Base-by-base conservation (phyloP, 208 protist species). In the Acanthamoeba royreba region DNA sequence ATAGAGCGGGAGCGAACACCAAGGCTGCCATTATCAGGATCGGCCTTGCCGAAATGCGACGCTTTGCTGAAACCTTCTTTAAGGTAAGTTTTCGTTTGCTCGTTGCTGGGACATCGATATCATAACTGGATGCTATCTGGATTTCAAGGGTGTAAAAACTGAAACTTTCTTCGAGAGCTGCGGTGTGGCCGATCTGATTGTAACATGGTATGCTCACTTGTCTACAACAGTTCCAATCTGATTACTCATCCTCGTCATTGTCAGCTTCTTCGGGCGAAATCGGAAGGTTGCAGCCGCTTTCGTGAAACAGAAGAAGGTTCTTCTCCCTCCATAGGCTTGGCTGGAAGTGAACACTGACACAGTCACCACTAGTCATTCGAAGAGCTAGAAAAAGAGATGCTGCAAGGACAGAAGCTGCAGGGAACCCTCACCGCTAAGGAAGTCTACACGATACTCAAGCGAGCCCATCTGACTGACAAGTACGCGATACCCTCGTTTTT, bases 1-100 rank as follows among this genome's bases (percentile, higher is more conserved):
- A 28, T 38, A 77, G 63, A 28, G 63, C 63, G 33, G 69, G 69
- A 9, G 61, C 69, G 63, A 97, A 97, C 93, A 95, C 94, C 28
- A 97, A 97, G 93, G 96, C 96, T 2, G 96, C 96, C 55, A 95
- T 97, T 63, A 96, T 97, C 2, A 93, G 95, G 47, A 96, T 97
- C 58, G 96, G 96, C 1, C 92, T 96, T 40, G 42, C 66, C 0
- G 96, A 97, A 55, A 97, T 97, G 95, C 77, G 49, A 49, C 43
- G 74, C 13, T 96, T 97, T 66, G 53, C 83, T 15, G 52, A 94
- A n/a, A 43, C 33, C 35, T 93, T 96, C 45, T 97, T 94, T 74
- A 9, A 77, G 63, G 63, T 77, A 22, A 31, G n/a, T 7, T 15
- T 63, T 28, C 53, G 4, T 63, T 61, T n/a, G 55, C 38, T 13